These are phyloP conservation scores for Panellus pusillus DNA, from an alignment of 768 basidiomycete species.

Conservation along the genomic window DNA sequence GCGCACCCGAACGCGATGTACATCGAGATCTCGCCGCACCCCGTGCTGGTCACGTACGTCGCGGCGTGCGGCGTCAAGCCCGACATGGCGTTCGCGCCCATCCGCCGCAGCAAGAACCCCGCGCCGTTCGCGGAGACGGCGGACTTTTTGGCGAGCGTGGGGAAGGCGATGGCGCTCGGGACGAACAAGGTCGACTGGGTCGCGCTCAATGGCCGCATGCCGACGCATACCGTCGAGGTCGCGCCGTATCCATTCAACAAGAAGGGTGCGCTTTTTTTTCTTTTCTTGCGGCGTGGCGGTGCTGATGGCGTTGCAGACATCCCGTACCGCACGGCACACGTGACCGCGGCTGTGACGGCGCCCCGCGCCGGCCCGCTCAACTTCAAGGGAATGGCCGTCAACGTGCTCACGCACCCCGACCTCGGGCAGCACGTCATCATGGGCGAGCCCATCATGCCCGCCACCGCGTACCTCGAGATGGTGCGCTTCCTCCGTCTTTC, in stretches of 20 bases:
- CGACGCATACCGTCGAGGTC: not conserved
- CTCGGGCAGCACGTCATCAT: conserved; percentile 45
- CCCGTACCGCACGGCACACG: conserved; percentile 1
- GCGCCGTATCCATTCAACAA: conserved; percentile 30
- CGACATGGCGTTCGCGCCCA: conserved; percentile 21
- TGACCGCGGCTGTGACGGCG: conserved; percentile 8
- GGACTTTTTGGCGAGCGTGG: conserved; percentile 24
- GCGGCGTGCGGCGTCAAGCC: not conserved
- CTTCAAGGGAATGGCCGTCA: not conserved
- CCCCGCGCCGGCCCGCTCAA: conserved; percentile 21
- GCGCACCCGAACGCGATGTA: conserved; percentile 16
- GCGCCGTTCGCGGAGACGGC: conserved; percentile 13
- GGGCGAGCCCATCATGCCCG: conserved; percentile 46
- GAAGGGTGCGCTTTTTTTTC: no score
- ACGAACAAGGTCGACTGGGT: conserved; percentile 28
- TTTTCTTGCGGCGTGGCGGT: no score
- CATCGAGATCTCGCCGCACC: conserved; percentile 35
- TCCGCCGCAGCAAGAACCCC: conserved; percentile 23
- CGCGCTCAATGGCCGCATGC: conserved; percentile 21
- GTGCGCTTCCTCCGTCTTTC: conserved; percentile 21
- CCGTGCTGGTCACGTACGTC: conserved; percentile 30
- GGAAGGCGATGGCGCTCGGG: conserved; percentile 23
- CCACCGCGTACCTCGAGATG: conserved; percentile 42
- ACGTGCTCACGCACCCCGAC: conserved; percentile 33
- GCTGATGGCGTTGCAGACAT: no score